phyloP scores from a whole-genome alignment of 164 flowering plant species.

The Chimonanthus salicifolius region DNA sequence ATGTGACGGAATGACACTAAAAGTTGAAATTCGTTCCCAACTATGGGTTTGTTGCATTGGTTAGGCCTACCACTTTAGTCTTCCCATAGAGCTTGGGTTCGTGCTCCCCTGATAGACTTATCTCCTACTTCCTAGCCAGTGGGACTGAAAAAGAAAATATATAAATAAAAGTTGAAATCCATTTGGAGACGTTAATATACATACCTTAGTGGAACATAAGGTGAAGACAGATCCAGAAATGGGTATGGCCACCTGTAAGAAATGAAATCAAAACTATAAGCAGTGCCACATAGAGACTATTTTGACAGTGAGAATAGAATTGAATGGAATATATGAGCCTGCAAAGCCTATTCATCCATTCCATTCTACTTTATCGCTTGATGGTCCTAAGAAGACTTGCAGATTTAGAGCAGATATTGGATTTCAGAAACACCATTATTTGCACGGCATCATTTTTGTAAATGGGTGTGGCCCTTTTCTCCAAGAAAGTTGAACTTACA shows the following conservation, averaged over 20 bases:
- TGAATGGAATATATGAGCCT: too few relatives aligned
- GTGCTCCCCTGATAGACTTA: not conserved
- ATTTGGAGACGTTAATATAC: not conserved
- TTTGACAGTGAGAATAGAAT: too few relatives aligned
- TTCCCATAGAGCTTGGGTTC: not conserved
- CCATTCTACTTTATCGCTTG: too few relatives aligned
- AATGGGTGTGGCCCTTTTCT: too few relatives aligned
- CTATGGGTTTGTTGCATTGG: not conserved
- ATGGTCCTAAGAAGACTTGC: too few relatives aligned
- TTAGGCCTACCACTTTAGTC: not conserved
- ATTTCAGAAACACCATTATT: too few relatives aligned
- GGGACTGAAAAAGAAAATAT: not conserved
- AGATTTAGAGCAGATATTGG: too few relatives aligned
- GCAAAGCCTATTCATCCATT: too few relatives aligned
- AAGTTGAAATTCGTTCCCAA: not conserved
- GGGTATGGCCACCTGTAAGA: constrained; percentile 55
- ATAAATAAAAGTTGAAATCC: not conserved
- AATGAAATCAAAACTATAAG: not conserved
- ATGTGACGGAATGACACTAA: not conserved
- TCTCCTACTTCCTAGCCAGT: too few relatives aligned
- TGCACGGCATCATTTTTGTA: too few relatives aligned
- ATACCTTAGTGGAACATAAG: constrained; percentile 52
- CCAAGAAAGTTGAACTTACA: too few relatives aligned
- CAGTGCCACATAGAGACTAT: too few relatives aligned
- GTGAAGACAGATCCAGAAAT: constrained; percentile 59